phyloP scores from a whole-genome alignment of 768 basidiomycete species.

The Tricholoma furcatifolium region DNA sequence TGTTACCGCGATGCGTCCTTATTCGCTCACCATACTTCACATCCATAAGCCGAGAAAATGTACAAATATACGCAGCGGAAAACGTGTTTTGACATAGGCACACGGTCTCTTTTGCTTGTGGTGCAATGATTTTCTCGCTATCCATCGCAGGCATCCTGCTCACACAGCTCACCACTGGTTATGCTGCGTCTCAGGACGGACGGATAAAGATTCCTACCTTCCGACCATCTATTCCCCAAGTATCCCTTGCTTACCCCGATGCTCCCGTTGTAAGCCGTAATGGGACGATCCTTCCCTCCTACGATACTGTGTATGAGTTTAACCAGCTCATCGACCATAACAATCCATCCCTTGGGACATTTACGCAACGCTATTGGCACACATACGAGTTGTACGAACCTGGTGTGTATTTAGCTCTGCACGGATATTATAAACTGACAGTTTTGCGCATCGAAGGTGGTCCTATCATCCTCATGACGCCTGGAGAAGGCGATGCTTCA shows the following conservation, averaged over 20 bases:
- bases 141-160: not conserved
- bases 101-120: no score
- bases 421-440: not conserved
- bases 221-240: conserved; percentile 33
- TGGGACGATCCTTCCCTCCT: conserved; percentile 41
- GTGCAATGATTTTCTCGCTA: not conserved
- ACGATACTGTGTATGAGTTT: conserved; percentile 49
- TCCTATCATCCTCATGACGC: conserved; percentile 62
- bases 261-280: conserved; percentile 38
- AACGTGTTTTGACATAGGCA: no score
- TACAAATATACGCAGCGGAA: no score
- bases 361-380: conserved; percentile 71
- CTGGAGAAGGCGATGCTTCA: conserved; percentile 60
- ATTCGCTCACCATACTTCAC: no score
- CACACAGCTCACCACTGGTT: not conserved
- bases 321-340: conserved; percentile 55
- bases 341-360: conserved; percentile 59
- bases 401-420: conserved; percentile 26
- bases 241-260: conserved; percentile 23
- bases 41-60: no score
- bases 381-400: conserved; percentile 62
- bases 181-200: not conserved
- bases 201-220: not conserved
- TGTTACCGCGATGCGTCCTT: no score
- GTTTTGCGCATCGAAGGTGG: conserved; percentile 33